Conservation (phyloP, 805 yeast species). For the Suhomyces sp. region DNA sequence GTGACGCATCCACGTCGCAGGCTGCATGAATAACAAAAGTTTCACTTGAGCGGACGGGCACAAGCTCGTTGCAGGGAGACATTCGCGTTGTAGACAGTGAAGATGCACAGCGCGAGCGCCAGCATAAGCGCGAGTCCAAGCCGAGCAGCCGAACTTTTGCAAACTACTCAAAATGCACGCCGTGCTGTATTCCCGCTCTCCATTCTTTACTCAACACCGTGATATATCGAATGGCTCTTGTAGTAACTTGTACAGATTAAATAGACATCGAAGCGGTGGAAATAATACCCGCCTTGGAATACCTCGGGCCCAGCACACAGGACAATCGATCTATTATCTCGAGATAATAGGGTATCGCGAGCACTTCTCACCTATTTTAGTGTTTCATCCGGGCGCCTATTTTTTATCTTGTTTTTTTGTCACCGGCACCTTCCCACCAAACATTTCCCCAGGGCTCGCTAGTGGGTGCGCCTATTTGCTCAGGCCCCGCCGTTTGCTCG, state of each 20-base stretch:
- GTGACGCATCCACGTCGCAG: background rate
- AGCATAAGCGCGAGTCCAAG: background rate
- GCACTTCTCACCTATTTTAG: background rate
- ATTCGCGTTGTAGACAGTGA: background rate
- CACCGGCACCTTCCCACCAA: background rate
- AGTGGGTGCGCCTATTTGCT: background rate
- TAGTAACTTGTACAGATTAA: background rate
- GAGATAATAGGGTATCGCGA: background rate
- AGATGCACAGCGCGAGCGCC: background rate
- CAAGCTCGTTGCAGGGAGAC: background rate
- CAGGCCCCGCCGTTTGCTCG: background rate
- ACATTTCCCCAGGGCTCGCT: background rate
- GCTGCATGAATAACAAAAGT: background rate
- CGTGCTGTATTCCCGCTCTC: background rate
- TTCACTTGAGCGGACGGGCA: background rate
- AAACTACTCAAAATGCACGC: background rate
- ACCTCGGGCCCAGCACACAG: background rate
- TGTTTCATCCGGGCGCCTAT: background rate
- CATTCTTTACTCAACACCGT: background rate
- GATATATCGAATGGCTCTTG: background rate
- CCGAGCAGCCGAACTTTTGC: background rate
- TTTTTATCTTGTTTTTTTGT: background rate
- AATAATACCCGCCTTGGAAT: background rate
- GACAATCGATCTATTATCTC: background rate
- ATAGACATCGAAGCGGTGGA: background rate